Base-by-base conservation (phyloP, 805 yeast species). In the Yarrowia sp. region DNA sequence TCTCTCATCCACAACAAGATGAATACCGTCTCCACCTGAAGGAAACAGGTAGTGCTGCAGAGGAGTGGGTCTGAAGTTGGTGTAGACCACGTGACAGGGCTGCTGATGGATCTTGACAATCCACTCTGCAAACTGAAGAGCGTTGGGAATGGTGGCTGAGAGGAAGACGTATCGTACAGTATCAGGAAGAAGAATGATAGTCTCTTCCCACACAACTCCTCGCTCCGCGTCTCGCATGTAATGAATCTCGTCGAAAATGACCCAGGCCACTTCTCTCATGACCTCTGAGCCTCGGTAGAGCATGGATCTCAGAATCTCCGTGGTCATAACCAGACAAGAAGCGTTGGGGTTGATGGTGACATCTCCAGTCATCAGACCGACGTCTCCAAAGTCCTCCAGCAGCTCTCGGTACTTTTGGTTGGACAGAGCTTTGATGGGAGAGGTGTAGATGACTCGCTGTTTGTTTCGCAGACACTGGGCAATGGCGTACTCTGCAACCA, bases 131-230 rank as follows among this genome's bases (percentile, higher is more conserved):
- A 93, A 93, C 74, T 93, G 97, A 92, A 90, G 89, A 1, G 98
- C 97, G 74, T 93, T 93, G 31, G 99, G 99, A 70, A 93, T 93
- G 1, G 99, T 93, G 57, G 98, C 98, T 13, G 98, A 92, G 68
- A 93, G 78, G 72, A 93, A 90, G 3, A 93, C 97, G 72, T 92
- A 91, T 69, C 89, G 93, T 15, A 95, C 98, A 80, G 92, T 92
- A 71, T 96, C 98, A 4, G 99, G 99, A 47, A 95, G 81, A 74
- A 95, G 79, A 66, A 95, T 95, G 69, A 95, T 93, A 14, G 98
- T 93, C 77, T 95, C 99, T 78, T 95, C 99, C 99, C 99, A 95
- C 39, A 95, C 99, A 63, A 95, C 99, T 75, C 99, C 99, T 78
- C 99, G 86, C 70, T 92, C 95, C 71, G 91, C 88, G 75, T 95